Percentiles rank a stretch among this genome's conserved stretches.
Evolutionary conservation across 140 eudicot species (phyloP).

Genomic region (Oenanthe javanica): DNA sequence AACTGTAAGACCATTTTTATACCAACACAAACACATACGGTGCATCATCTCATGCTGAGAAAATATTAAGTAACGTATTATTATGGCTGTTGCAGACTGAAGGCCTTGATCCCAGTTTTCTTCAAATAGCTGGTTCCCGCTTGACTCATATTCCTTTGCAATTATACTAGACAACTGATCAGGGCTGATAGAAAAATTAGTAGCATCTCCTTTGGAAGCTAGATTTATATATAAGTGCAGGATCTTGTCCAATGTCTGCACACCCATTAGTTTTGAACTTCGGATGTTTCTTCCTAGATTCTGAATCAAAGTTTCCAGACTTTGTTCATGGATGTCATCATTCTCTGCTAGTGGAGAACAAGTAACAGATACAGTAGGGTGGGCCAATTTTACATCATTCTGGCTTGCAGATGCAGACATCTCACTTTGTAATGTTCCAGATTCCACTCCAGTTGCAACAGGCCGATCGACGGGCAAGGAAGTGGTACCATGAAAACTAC

Average conservation of each 20-base stretch:
- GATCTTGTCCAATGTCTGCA: slow-evolving; percentile 17
- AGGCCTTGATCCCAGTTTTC: slow-evolving; percentile 11
- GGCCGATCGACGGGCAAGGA: background rate
- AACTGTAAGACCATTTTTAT: slow-evolving; percentile 7
- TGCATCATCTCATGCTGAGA: slow-evolving; percentile 10
- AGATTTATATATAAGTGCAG: slow-evolving; percentile 4
- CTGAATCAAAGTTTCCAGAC: slow-evolving; percentile 6
- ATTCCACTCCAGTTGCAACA: background rate
- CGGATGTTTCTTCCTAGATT: slow-evolving; percentile 13
- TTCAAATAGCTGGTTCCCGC: slow-evolving; percentile 15
- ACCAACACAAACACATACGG: slow-evolving; percentile 16
- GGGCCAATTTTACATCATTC: background rate
- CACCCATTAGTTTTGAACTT: slow-evolving; percentile 12
- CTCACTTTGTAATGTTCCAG: background rate
- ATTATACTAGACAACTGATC: slow-evolving; percentile 12
- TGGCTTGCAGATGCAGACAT: background rate
- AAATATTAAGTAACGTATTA: slow-evolving; percentile 18
- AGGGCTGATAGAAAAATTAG: background rate
- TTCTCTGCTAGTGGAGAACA: background rate
- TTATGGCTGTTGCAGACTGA: slow-evolving; percentile 18
- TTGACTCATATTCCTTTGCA: slow-evolving; percentile 14
- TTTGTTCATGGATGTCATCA: slow-evolving; percentile 1
- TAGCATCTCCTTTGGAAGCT: background rate
- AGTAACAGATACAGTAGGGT: background rate
- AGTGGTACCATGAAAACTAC: background rate